A percentile compares a stretch with the other conserved stretches of the same genome.
These are phyloP conservation scores for Aspergillus funiculosus DNA, from an alignment of 495 filamentous ascomycete species.

Conservation along the genomic window DNA sequence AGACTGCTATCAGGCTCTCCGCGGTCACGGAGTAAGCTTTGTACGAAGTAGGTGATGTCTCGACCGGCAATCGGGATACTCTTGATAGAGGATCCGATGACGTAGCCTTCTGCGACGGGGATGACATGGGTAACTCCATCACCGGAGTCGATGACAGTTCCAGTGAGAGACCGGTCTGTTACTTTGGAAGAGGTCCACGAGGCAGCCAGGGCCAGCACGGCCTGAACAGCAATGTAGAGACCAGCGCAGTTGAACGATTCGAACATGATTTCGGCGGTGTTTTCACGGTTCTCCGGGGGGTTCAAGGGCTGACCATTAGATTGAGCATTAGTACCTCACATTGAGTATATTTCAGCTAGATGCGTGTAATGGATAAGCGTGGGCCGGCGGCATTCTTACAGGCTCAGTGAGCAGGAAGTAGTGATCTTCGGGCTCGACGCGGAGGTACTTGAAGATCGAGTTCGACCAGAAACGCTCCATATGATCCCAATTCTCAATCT, in stretches of 20 bases:
- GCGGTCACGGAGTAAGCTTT: slow-evolving; percentile 89
- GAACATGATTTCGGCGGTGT: slow-evolving; percentile 99
- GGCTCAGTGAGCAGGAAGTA: slow-evolving; percentile 97
- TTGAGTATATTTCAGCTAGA: not conserved
- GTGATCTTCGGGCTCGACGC: slow-evolving; percentile 97
- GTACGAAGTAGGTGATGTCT: slow-evolving; percentile 97
- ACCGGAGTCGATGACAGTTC: slow-evolving; percentile 95
- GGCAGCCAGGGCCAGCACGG: slow-evolving; percentile 89
- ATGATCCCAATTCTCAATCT: slow-evolving; percentile 98
- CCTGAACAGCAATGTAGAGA: slow-evolving; percentile 97
- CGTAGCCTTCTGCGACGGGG: slow-evolving; percentile 96
- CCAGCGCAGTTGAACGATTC: slow-evolving; percentile 99
- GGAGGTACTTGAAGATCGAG: slow-evolving; percentile 98
- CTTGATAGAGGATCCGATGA: slow-evolving; percentile 98
- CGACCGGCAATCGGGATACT: slow-evolving; percentile 95
- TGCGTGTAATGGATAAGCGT: not conserved
- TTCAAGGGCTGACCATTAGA: slow-evolving; percentile 70
- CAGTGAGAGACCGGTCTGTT: slow-evolving; percentile 91
- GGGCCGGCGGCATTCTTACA: slow-evolving; percentile 45
- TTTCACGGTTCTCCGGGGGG: slow-evolving; percentile 96
- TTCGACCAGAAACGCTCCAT: slow-evolving; percentile 99
- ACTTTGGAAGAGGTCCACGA: slow-evolving; percentile 99
- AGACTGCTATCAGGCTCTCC: slow-evolving; percentile 94
- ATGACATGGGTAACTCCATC: slow-evolving; percentile 99
- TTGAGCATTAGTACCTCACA: slow-evolving; percentile 6